Base-by-base conservation (phyloP, 2,329 filamentous ascomycete species). In the Trichoderma sp. region DNA sequence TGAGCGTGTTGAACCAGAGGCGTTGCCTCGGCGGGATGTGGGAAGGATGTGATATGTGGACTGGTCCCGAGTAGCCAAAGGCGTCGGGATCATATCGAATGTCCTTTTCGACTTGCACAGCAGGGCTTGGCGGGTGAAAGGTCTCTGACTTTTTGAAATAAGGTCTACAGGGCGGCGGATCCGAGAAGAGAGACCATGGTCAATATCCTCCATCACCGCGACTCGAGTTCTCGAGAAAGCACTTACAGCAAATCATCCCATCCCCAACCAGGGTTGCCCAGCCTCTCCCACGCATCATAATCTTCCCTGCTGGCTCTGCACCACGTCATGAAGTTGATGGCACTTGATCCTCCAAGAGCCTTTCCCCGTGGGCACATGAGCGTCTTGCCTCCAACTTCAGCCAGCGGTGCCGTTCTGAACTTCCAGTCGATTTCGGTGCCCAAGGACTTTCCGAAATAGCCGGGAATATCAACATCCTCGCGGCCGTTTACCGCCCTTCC, bases 271-370 rank as follows among this genome's bases (percentile, higher is more conserved):
- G 68, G 64, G 68, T 88, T 88, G 0, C 86, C 86, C 10, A 89
- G 73, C 34, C 77, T 73, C 54, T 80, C 81, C 86, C 86, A 89
- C 0, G 79, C 79, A 72, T 88, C 81, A 52, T 84, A 83, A 51
- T 86, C 83, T 43, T 77, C 77, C 43, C 71, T 74, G 56, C 76
- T 78, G 7, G 78, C 82, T 39, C 81, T 78, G 61, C 79, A 79
- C 77, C 79, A 80, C 55, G 85, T 82, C 82, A 87, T 83, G 67
- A 83, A 84, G 68, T 88, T 88, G 55, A 88, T 79, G 0, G 83
- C 83, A 17, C 81, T 84, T 7, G 87, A 86, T 7, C 88, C 89
- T 19, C 89, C 89, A 0, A 91, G 78, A 0, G 85, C 82, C 65
- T 76, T 81, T 7, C 81, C 81, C 15, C 80, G 72, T 0, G 78